phyloP scores from a whole-genome alignment of 2,329 filamentous ascomycete species.

The Plectosphaerella cucumerina region DNA sequence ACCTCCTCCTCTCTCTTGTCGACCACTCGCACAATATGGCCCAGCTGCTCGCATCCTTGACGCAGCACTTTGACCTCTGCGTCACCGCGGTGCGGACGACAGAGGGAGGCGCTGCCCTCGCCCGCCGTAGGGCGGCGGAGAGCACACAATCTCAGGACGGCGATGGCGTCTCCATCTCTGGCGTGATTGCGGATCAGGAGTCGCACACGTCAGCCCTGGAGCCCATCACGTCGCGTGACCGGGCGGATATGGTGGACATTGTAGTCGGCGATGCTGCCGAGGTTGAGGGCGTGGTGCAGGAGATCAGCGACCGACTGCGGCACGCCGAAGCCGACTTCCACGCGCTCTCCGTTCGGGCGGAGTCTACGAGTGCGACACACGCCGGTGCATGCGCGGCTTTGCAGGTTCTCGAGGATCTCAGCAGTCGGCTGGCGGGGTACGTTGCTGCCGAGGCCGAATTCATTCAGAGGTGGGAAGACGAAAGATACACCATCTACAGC shows the following conservation, averaged over 20 bases:
- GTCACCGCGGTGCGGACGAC: slow-evolving; percentile 88
- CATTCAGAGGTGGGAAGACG: slow-evolving; percentile 65
- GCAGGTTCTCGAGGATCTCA: slow-evolving; percentile 62
- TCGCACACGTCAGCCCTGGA: slow-evolving; percentile 51
- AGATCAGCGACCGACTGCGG: slow-evolving; percentile 70
- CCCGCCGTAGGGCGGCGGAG: slow-evolving; percentile 64
- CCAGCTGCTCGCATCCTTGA: slow-evolving; percentile 71
- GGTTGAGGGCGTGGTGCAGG: slow-evolving; percentile 62
- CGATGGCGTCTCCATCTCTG: slow-evolving; percentile 59
- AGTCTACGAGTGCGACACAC: slow-evolving; percentile 51
- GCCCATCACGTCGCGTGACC: slow-evolving; percentile 70
- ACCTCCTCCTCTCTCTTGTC: slow-evolving; percentile 60
- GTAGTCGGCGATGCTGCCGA: slow-evolving; percentile 67
- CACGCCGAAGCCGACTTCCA: slow-evolving; percentile 72
- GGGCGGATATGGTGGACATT: slow-evolving; percentile 77
- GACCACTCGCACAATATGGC: slow-evolving; percentile 79
- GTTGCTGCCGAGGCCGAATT: slow-evolving; percentile 63
- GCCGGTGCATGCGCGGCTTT: slow-evolving; percentile 59
- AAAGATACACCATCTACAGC: slow-evolving; percentile 63
- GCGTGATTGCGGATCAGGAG: slow-evolving; percentile 58
- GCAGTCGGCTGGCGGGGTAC: slow-evolving; percentile 60
- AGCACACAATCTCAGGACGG: slow-evolving; percentile 42
- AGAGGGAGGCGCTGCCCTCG: slow-evolving; percentile 70
- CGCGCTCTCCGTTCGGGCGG: slow-evolving; percentile 59
- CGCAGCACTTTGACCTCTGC: slow-evolving; percentile 88